Evolutionary conservation across 2,329 filamentous ascomycete genomes (phyloP), one percentile per base, ranked within the genome.

Genomic region (Ceratocystiopsis sp.): DNA sequence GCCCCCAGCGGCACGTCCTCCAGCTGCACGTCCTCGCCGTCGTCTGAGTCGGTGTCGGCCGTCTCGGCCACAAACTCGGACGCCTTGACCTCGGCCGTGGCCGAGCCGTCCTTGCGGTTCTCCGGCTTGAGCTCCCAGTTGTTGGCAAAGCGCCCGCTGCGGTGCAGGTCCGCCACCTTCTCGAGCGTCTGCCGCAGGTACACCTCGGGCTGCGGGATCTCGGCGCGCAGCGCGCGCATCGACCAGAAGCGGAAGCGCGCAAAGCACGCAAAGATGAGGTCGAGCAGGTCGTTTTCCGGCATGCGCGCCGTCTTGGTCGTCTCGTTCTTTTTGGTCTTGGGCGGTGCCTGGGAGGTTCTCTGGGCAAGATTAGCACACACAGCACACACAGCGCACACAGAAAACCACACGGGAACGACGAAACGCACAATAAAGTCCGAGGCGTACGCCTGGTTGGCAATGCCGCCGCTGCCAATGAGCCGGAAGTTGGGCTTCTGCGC

Each of bases 241-340:
- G 82, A 78, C 87, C 89, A 98, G 61, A 91, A 96, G 53, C 80
- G 78, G 68, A 82, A 93, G 54, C 81, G 68, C 45, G 79, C 75
- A 75, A 95, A 98, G 57, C 79, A 81, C 40, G 72, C 65, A 66
- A 89, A 86, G 48, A 98, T 78, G 50, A 75, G 72, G 62, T 95
- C 87, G 62, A 93, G 65, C 49, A 98, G 76, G 54, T 91, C 81
- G 67, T 85, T 80, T 60, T 87, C 78, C 38, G 85, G 79, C 62
- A 96, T 87, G 62, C 91, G 87, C 33, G 84, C 82, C 25, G 84
- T 80, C 66, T 96, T 95, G 62, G 84, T 21, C 21, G 21, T 79
- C 53, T 84, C 79, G 58, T 73, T 65, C 61, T 74, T 78, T 60
- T 79, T 69, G 48, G 69, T 63, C 58, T 76, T 73, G 41, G 63